Evolutionary conservation across 2,329 filamentous ascomycete species (phyloP).

Genomic region (Blastomyces parvus): DNA sequence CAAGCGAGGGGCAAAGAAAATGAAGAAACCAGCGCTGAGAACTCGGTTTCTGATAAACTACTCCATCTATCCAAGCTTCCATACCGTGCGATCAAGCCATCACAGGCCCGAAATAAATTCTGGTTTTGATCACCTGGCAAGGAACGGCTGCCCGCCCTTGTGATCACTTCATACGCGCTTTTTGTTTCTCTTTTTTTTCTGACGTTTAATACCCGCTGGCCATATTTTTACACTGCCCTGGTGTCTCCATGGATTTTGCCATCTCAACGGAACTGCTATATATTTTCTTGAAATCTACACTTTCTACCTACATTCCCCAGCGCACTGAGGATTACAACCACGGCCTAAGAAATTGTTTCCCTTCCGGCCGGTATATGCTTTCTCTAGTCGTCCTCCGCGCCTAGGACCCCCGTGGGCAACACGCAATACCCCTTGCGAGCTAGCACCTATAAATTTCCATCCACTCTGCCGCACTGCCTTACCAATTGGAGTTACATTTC

Average conservation of each 20-base stretch:
- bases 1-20: not conserved
- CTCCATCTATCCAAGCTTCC: not conserved
- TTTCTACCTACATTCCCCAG: not conserved
- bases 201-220: not conserved
- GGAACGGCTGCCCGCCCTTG: not conserved
- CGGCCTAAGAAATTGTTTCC: not conserved
- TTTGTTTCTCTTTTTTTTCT: constrained; percentile 1
- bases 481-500: not conserved
- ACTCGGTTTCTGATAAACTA: not conserved
- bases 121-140: not conserved
- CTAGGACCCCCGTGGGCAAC: not conserved
- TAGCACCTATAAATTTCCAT: too few species aligned
- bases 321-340: not conserved
- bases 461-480: not conserved
- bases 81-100: not conserved
- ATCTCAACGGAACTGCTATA: not conserved
- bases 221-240: not conserved
- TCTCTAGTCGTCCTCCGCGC: not conserved
- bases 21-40: not conserved
- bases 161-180: not conserved
- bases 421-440: not conserved
- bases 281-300: not conserved
- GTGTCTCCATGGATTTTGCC: not conserved
- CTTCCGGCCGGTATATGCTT: not conserved
- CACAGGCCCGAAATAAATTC: not conserved